These are phyloP conservation scores for Talaromyces nanjingensis DNA, from an alignment of 495 filamentous ascomycete species.

Conservation along the genomic window DNA sequence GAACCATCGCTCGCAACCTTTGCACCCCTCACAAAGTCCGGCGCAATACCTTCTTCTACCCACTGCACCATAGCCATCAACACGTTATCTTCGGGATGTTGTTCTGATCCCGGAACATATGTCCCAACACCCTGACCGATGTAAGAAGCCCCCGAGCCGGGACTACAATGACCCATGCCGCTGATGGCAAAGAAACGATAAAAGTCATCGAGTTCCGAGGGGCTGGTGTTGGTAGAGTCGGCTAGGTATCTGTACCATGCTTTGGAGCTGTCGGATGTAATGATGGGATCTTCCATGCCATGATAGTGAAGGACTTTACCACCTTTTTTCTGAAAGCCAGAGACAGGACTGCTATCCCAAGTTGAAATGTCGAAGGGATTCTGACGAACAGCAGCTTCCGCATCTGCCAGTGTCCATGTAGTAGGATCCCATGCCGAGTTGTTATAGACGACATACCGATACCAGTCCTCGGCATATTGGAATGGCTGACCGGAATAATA, in stretches of 20 bases:
- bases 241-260: slow-evolving; percentile 15
- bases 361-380: slow-evolving; percentile 32
- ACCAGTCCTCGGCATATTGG: slow-evolving; percentile 38
- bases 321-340: slow-evolving; percentile 21
- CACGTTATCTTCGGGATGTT: slow-evolving; percentile 9
- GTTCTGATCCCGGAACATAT: background rate
- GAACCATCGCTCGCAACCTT: background rate
- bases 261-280: slow-evolving; percentile 14
- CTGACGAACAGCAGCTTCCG: slow-evolving; percentile 25
- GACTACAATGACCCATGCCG: slow-evolving; percentile 16
- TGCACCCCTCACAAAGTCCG: slow-evolving; percentile 2
- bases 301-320: slow-evolving; percentile 40
- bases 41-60: slow-evolving; percentile 4
- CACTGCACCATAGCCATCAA: slow-evolving; percentile 18
- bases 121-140: background rate
- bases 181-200: slow-evolving; percentile 23
- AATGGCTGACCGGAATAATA: slow-evolving; percentile 36
- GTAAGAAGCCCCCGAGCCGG: background rate
- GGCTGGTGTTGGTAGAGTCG: slow-evolving; percentile 1
- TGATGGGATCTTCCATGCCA: slow-evolving; percentile 19
- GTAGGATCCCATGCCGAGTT: slow-evolving; percentile 42
- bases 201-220: slow-evolving; percentile 13
- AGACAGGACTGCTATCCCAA: slow-evolving; percentile 23
- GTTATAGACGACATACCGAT: slow-evolving; percentile 47
- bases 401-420: slow-evolving; percentile 32